These are phyloP conservation scores for Candida ipomoeae DNA, from an alignment of 805 yeast species.

Conservation along the genomic window DNA sequence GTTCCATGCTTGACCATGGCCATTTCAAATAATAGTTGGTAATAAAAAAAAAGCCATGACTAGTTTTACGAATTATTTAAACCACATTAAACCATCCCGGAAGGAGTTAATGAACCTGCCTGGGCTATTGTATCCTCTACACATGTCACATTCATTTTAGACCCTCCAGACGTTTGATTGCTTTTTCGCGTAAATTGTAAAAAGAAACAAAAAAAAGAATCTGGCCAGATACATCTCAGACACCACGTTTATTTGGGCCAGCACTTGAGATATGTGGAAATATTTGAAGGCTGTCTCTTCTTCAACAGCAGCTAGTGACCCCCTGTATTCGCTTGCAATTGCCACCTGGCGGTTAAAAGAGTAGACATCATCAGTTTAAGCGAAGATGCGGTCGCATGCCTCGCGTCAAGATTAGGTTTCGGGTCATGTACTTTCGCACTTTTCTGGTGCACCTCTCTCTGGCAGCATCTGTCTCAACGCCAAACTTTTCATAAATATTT, in stretches of 20 bases:
- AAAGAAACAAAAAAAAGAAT: not conserved
- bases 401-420: constrained; percentile 2
- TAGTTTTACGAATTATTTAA: not conserved
- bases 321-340: not conserved
- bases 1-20: not conserved
- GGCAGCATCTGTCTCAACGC: constrained; percentile 1
- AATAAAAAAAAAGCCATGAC: not conserved
- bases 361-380: not conserved
- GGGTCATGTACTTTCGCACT: constrained; percentile 1
- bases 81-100: not conserved
- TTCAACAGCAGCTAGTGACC: not conserved
- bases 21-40: not conserved
- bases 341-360: not conserved
- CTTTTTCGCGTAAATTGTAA: constrained; percentile 2
- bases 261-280: not conserved
- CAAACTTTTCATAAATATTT: not conserved
- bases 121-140: not conserved
- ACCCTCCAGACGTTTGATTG: constrained; percentile 1
- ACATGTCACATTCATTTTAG: not conserved
- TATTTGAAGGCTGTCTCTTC: not conserved
- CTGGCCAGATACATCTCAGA: not conserved
- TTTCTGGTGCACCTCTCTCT: constrained; percentile 1
- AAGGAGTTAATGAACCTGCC: not conserved
- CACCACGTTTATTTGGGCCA: not conserved
- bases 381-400: constrained; percentile 1